Evolutionary conservation across 2,329 filamentous ascomycete species (phyloP).

Genomic region (Aspergillus intermedius): DNA sequence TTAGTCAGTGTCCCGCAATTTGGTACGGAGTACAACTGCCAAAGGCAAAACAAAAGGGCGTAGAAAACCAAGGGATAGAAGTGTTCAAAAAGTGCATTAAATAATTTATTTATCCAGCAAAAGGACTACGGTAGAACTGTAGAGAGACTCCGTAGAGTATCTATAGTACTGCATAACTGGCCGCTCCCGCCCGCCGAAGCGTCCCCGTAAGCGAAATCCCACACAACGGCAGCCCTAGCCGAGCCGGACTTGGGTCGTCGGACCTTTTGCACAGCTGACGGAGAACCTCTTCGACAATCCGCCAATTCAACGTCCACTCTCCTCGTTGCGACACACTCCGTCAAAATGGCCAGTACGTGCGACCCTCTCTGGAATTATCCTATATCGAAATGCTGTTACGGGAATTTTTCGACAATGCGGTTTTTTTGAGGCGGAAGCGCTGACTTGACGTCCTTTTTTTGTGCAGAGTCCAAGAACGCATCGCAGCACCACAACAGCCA

Average conservation of each 20-base stretch:
- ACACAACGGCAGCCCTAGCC: conserved; percentile 36
- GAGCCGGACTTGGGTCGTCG: conserved; percentile 17
- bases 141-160: neutral
- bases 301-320: conserved; percentile 32
- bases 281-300: conserved; percentile 26
- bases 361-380: conserved; percentile 1
- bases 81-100: too few relatives aligned
- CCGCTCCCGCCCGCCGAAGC: conserved; percentile 8
- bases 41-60: too few relatives aligned
- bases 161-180: neutral
- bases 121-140: too few relatives aligned
- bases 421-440: conserved; percentile 9
- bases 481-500: conserved; percentile 97
- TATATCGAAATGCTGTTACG: neutral
- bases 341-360: conserved; percentile 44
- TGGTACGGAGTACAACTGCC: too few relatives aligned
- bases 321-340: conserved; percentile 35
- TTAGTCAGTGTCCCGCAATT: neutral
- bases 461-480: conserved; percentile 97
- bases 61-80: too few relatives aligned
- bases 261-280: conserved; percentile 22
- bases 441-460: conserved; percentile 18
- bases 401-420: neutral
- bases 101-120: neutral
- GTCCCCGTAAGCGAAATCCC: conserved; percentile 35